Conservation (phyloP, 176 grass and related monocot genomes). For the Oropetium thomaeum region DNA sequence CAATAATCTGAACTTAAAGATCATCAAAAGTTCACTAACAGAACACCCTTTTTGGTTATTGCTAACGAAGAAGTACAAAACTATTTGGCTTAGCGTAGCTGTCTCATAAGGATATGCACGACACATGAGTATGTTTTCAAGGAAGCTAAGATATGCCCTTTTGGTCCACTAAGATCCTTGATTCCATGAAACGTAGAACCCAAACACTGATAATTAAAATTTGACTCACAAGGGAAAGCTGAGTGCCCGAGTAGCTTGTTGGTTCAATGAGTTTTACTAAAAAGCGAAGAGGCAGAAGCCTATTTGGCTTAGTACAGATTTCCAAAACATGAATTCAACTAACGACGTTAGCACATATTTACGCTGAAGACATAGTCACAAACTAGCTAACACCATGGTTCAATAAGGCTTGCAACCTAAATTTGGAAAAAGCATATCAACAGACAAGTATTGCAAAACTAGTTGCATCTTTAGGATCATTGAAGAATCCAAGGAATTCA, state of each 20-base stretch:
- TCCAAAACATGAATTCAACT: neutral
- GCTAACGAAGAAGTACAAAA: neutral
- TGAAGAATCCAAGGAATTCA: neutral
- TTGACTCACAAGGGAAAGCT: constrained; percentile 23
- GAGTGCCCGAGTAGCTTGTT: neutral
- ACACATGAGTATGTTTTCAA: neutral
- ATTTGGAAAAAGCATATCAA: neutral
- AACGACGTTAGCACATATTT: neutral
- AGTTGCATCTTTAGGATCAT: neutral
- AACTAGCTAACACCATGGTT: neutral
- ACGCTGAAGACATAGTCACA: neutral
- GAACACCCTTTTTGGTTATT: neutral
- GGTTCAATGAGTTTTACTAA: neutral
- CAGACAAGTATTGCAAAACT: neutral
- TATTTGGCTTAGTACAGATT: neutral
- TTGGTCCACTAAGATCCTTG: neutral
- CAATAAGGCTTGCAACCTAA: neutral
- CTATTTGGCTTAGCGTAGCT: constrained; percentile 1
- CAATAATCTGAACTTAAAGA: neutral
- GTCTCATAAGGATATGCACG: neutral
- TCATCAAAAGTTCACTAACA: constrained; percentile 6
- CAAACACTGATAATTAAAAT: neutral
- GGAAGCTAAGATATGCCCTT: neutral
- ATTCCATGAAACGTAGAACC: neutral
- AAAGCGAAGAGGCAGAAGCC: neutral